Evolutionary conservation across 148 eudicot genomes (phyloP).

Genomic region (Rheum nobile): DNA sequence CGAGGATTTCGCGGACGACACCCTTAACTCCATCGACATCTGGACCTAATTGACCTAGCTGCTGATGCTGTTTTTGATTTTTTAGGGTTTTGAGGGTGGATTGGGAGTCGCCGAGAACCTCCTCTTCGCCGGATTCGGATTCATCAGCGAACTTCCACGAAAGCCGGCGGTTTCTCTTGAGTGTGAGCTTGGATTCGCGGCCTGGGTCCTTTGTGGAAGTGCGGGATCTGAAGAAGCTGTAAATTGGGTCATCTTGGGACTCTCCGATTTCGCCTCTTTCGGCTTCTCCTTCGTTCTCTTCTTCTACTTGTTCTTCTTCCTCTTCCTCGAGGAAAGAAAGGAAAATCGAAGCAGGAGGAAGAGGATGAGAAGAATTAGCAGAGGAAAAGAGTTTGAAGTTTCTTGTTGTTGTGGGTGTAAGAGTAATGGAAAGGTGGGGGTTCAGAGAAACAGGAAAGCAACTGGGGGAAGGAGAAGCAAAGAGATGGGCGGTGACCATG

Average conservation of each 20-base stretch:
- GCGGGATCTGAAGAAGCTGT: constrained; percentile 52
- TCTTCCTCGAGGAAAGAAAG: constrained; percentile 49
- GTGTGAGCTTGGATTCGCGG: constrained; percentile 42
- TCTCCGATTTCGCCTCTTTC: constrained; percentile 12
- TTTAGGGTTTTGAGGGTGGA: constrained; percentile 11
- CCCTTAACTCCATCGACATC: constrained; percentile 18
- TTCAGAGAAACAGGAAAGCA: not conserved
- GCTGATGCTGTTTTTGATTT: constrained; percentile 7
- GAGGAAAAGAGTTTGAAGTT: constrained; percentile 5
- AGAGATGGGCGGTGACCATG: not conserved
- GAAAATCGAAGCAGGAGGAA: constrained; percentile 34
- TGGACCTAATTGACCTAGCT: not conserved
- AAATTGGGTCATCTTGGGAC: constrained; percentile 42
- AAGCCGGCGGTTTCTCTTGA: constrained; percentile 45
- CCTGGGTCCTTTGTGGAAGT: constrained; percentile 35
- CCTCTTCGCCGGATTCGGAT: constrained; percentile 18
- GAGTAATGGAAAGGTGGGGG: not conserved
- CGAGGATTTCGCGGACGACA: constrained; percentile 41
- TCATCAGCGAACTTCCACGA: constrained; percentile 54
- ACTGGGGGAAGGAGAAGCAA: constrained; percentile 5
- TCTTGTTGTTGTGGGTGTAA: not conserved
- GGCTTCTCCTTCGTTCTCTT: constrained; percentile 9
- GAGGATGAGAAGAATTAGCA: constrained; percentile 12
- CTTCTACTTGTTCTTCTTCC: constrained; percentile 21
- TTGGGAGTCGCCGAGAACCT: constrained; percentile 6